Evolutionary conservation across 2,329 filamentous ascomycete species (phyloP).

Genomic region (Claviceps monticola): DNA sequence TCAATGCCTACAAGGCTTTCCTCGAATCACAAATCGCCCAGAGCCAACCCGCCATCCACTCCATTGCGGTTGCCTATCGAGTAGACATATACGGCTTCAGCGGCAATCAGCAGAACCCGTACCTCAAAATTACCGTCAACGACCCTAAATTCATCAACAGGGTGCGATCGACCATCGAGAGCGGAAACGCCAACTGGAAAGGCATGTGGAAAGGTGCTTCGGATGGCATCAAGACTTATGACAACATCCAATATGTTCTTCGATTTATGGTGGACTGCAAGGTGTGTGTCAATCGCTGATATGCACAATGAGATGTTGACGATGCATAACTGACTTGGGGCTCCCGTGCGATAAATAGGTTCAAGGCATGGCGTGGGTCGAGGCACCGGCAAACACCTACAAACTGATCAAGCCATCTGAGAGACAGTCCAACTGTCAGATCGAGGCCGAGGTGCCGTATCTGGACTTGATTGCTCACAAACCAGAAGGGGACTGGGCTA

Average conservation of each 20-base stretch:
- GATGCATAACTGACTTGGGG: constrained; percentile 7
- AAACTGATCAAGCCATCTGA: constrained; percentile 47
- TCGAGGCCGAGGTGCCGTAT: constrained; percentile 80
- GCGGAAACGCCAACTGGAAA: constrained; percentile 73
- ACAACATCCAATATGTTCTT: constrained; percentile 89
- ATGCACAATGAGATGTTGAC: neutral
- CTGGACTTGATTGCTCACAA: constrained; percentile 73
- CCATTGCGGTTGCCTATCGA: constrained; percentile 66
- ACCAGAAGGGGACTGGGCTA: constrained; percentile 88
- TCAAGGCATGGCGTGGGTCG: constrained; percentile 94
- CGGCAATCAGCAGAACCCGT: constrained; percentile 82
- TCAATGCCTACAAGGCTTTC: constrained; percentile 62
- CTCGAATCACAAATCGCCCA: constrained; percentile 69
- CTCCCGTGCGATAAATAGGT: constrained; percentile 34
- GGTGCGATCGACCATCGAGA: constrained; percentile 44
- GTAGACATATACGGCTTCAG: constrained; percentile 93
- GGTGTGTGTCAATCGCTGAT: constrained; percentile 23
- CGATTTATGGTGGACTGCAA: constrained; percentile 97
- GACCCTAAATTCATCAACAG: constrained; percentile 40
- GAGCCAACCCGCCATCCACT: constrained; percentile 60
- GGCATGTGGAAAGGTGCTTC: constrained; percentile 62
- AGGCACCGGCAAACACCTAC: constrained; percentile 64
- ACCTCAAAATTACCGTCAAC: constrained; percentile 83
- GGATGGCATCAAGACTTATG: constrained; percentile 74
- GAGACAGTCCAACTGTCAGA: constrained; percentile 86